A percentile compares a stretch with the other conserved stretches of the same genome.
These are phyloP conservation scores for Crithidia thermophila DNA, from an alignment of 208 protist species.

Conservation along the genomic window DNA sequence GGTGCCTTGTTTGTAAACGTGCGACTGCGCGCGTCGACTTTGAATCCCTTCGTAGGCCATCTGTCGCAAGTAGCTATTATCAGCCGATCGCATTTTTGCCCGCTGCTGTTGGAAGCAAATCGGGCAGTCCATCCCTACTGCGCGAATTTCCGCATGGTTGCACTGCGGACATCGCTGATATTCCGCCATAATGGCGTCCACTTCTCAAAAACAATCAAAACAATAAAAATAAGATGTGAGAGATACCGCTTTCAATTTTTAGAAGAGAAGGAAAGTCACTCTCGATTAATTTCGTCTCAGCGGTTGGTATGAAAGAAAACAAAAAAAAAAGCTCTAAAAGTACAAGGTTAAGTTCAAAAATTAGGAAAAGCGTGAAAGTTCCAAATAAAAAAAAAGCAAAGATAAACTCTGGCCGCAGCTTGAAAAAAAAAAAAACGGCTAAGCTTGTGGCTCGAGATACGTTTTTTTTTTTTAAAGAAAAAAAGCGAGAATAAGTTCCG, in stretches of 20 bases:
- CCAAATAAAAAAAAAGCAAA: no score
- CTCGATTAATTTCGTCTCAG: no score
- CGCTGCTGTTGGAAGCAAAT: slow-evolving; percentile 21
- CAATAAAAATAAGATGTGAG: no score
- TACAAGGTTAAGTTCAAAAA: no score
- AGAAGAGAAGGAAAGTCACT: neutral
- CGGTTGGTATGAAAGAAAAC: neutral
- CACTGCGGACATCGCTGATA: neutral
- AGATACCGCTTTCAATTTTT: no score
- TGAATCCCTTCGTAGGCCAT: slow-evolving; percentile 14
- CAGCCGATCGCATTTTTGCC: slow-evolving; percentile 11
- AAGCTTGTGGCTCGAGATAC: no score
- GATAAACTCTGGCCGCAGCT: no score
- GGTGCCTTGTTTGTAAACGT: neutral
- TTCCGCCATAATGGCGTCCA: slow-evolving; percentile 17
- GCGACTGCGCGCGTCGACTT: slow-evolving; percentile 1
- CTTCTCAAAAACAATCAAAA: no score
- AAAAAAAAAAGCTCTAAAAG: neutral
- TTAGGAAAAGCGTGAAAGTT: no score
- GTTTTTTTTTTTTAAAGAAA: no score
- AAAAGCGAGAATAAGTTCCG: no score
- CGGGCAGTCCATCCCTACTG: slow-evolving; percentile 4
- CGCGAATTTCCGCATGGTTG: slow-evolving; percentile 1
- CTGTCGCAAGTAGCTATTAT: slow-evolving; percentile 9
- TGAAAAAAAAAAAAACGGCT: no score